These are phyloP conservation scores for Umbilicus rupestris DNA, from an alignment of 164 flowering plant genomes.

Conservation along the genomic window DNA sequence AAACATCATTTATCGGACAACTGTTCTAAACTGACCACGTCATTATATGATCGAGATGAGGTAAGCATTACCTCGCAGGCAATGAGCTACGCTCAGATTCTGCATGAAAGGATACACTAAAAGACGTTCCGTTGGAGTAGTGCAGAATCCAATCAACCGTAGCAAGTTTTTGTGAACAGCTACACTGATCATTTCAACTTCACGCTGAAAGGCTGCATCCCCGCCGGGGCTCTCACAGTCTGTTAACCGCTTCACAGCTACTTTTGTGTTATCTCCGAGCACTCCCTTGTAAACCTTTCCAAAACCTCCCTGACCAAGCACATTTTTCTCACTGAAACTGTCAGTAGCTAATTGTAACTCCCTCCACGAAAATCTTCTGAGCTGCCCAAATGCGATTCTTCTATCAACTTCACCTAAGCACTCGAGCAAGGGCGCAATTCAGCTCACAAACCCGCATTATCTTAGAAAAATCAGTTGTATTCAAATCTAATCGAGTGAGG, in stretches of 20 bases:
- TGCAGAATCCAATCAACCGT: slow-evolving; percentile 83
- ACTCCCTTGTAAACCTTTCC: slow-evolving; percentile 93
- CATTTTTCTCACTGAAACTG: slow-evolving; percentile 73
- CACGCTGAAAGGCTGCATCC: slow-evolving; percentile 89
- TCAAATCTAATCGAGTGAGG: background rate
- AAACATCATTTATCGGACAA: background rate
- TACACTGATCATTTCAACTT: slow-evolving; percentile 95
- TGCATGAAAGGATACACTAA: slow-evolving; percentile 93
- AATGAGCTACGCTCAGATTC: slow-evolving; percentile 83
- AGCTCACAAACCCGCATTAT: background rate
- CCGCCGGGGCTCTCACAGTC: slow-evolving; percentile 95
- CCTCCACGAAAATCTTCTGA: slow-evolving; percentile 81
- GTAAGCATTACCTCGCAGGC: slow-evolving; percentile 65
- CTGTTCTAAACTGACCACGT: background rate
- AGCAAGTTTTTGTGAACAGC: slow-evolving; percentile 86
- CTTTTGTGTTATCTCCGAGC: slow-evolving; percentile 62
- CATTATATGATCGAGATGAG: background rate
- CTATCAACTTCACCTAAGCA: slow-evolving; percentile 82
- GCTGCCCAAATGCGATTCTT: slow-evolving; percentile 86
- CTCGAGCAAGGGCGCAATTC: background rate
- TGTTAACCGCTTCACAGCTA: slow-evolving; percentile 88
- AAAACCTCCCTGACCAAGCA: slow-evolving; percentile 96
- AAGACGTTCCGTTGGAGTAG: slow-evolving; percentile 85
- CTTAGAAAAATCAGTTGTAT: background rate
- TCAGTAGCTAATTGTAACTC: slow-evolving; percentile 89